These are phyloP conservation scores for Buxus sempervirens DNA, from an alignment of 164 flowering plant genomes.

Conservation along the genomic window DNA sequence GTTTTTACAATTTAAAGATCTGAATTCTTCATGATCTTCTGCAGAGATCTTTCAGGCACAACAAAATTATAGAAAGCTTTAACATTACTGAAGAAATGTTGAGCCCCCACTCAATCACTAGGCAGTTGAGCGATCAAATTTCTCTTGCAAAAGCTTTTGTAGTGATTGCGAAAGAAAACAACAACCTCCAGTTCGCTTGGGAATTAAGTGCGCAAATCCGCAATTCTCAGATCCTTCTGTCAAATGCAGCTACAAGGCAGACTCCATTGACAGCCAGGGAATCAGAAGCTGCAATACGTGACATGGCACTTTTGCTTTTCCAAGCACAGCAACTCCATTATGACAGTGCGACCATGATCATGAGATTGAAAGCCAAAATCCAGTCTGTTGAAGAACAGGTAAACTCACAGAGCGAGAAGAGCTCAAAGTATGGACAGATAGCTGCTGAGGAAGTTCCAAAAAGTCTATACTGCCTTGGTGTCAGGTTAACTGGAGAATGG, in stretches of 20 bases:
- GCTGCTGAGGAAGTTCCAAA: constrained; percentile 91
- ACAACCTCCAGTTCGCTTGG: constrained; percentile 85
- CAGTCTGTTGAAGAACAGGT: constrained; percentile 73
- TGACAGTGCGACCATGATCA: constrained; percentile 78
- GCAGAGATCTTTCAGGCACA: constrained; percentile 47
- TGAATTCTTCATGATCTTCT: constrained; percentile 10
- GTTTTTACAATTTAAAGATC: not conserved
- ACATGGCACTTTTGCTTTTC: constrained; percentile 71
- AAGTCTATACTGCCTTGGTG: constrained; percentile 74
- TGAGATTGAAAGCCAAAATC: constrained; percentile 71
- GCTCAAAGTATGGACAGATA: constrained; percentile 73
- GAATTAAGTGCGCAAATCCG: constrained; percentile 88
- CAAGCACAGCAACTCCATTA: constrained; percentile 81
- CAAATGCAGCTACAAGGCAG: constrained; percentile 66
- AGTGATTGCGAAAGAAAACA: constrained; percentile 83
- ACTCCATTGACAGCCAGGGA: constrained; percentile 56
- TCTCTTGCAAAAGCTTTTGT: constrained; percentile 76
- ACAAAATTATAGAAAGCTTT: constrained; percentile 46
- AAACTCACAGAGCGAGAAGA: constrained; percentile 54
- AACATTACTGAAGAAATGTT: constrained; percentile 83
- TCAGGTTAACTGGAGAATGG: constrained; percentile 68
- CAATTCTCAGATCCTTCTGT: constrained; percentile 68
- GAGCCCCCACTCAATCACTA: constrained; percentile 55
- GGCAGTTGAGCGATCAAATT: constrained; percentile 75
- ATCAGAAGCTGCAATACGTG: constrained; percentile 60